These are phyloP conservation scores for Suillus decipiens DNA, from an alignment of 768 basidiomycete genomes.

Conservation along the genomic window DNA sequence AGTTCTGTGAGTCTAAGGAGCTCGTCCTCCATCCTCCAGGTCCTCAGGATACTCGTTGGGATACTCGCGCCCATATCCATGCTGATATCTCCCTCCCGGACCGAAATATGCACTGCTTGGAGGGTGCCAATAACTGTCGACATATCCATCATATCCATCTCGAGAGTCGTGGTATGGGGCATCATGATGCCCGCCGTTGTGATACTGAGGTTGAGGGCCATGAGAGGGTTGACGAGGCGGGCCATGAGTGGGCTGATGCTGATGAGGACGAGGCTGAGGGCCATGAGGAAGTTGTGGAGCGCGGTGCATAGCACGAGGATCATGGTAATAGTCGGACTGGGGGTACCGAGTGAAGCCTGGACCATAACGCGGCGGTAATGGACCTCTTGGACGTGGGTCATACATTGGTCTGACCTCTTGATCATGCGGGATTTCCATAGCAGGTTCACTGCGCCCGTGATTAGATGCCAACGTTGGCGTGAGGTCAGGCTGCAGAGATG, in stretches of 20 bases:
- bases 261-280: neutral
- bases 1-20: neutral
- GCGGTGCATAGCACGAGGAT: neutral
- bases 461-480: neutral
- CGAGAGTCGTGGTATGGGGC: neutral
- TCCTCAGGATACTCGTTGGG: neutral
- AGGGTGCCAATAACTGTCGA: neutral
- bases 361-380: neutral
- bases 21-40: neutral
- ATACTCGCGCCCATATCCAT: neutral
- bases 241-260: neutral
- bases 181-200: neutral
- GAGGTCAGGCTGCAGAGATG: constrained; percentile 1
- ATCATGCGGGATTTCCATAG: neutral
- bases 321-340: neutral
- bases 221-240: neutral
- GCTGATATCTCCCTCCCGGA: neutral
- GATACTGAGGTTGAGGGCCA: constrained; percentile 1
- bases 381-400: neutral
- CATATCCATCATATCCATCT: neutral
- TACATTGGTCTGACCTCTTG: neutral
- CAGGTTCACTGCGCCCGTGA: neutral
- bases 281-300: neutral
- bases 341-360: neutral
- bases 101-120: neutral